Percentiles rank a stretch among this genome's conserved stretches.
Evolutionary conservation across 2,329 filamentous ascomycete genomes (phyloP).

Genomic region (Orbilia ellipsospora): DNA sequence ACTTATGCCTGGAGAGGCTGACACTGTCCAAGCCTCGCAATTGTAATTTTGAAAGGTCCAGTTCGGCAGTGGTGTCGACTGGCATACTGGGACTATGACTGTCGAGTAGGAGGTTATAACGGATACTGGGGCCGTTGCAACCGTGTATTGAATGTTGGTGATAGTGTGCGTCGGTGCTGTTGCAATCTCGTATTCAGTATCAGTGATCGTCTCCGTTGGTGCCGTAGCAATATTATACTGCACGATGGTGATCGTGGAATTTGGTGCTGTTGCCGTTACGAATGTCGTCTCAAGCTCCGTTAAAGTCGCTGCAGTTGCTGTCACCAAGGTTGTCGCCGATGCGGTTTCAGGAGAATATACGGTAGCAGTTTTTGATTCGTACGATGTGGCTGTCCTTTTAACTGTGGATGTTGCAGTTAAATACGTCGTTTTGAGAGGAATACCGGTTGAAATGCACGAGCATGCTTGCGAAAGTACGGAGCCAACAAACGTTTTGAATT

Average conservation of each 20-base stretch:
- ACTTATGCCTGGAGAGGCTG: neutral
- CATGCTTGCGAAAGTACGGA: slow-evolving; percentile 1
- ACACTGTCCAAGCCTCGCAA: slow-evolving; percentile 2
- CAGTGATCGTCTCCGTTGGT: slow-evolving; percentile 2
- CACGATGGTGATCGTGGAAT: slow-evolving; percentile 1
- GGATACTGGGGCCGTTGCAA: slow-evolving; percentile 5
- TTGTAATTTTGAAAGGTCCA: slow-evolving; percentile 8
- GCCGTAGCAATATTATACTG: slow-evolving; percentile 3
- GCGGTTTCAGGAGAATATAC: neutral
- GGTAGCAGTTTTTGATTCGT: no score
- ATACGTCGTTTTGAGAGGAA: neutral
- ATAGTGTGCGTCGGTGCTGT: slow-evolving; percentile 4
- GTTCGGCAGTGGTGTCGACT: slow-evolving; percentile 3
- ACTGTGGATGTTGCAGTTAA: no score
- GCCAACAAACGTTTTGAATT: slow-evolving; percentile 4
- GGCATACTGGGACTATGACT: slow-evolving; percentile 6
- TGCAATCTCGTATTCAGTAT: slow-evolving; percentile 5
- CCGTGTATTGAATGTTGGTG: slow-evolving; percentile 2
- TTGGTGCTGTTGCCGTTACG: slow-evolving; percentile 4
- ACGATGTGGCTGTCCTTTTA: no score
- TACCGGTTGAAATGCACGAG: neutral
- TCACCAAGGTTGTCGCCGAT: slow-evolving; percentile 5
- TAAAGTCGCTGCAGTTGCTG: slow-evolving; percentile 7
- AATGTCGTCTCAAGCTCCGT: neutral
- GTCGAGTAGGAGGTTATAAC: slow-evolving; percentile 5